Base-by-base conservation (phyloP, 2,329 filamentous ascomycete genomes). In the Phaeosphaeriaceae sp. region DNA sequence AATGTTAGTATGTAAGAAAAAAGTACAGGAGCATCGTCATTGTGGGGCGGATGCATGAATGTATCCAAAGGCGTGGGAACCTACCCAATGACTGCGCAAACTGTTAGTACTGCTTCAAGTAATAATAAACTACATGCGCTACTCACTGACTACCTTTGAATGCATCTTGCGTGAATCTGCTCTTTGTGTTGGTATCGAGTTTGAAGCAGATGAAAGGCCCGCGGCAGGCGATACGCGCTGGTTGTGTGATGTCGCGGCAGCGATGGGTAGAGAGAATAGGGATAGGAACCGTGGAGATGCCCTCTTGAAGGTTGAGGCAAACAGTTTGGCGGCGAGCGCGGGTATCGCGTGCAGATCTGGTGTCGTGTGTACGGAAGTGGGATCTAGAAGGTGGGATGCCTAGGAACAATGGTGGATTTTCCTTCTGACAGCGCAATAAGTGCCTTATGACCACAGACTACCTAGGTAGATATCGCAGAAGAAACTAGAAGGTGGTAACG, bases 81-180 rank as follows among this genome's bases (percentile, higher is more conserved):
- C 46, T 63, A 70, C 67, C 64, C 70, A 58, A 74, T 74, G 48
- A 75, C 64, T 70, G 56, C 48, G 39, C 26, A 37, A 45, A 38
- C 4, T 46, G 58, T 73, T 68, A 74, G 67, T 54, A 48, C 7
- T 48, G 34, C 40, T 52, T 41, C 16, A 32, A n/a, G 11, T 20
- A 18, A 42, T 6, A 26, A 16, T 9, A 21, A 50, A n/a, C 18
- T 21, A n/a, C n/a, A 38, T 26, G 40, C 11, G 34, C 46, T 42
- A 88, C 86, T 72, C 82, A 90, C 87, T 91, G 72, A 97, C 89
- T 68, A 97, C 87, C 77, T 93, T 94, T 79, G 84, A 90, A 77
- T 97, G 94, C 88, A 96, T 96, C 72, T 83, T 91, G 71, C 81
- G 75, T 51, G 71, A 74, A 50, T 69, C 60, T 63, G 60, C 59